phyloP scores from a whole-genome alignment of 495 filamentous ascomycete genomes.

The Neurospora sp. region DNA sequence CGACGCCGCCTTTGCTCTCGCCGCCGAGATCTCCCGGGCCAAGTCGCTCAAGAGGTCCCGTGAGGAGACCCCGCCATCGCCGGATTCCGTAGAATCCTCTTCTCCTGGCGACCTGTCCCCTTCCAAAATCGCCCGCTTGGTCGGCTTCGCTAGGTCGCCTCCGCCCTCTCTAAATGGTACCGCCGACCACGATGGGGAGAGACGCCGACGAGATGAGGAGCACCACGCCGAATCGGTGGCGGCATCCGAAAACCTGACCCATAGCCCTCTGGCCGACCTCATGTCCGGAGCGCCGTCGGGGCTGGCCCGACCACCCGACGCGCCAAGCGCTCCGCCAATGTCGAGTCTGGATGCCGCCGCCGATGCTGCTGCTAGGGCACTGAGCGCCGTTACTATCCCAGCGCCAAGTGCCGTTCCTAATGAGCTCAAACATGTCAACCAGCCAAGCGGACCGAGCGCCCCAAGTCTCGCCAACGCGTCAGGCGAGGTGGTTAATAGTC shows the following conservation, averaged over 20 bases:
- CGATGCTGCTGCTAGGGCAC: constrained; percentile 16
- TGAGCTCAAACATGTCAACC: constrained; percentile 29
- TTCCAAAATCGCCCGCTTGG: constrained; percentile 42
- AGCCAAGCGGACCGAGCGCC: constrained; percentile 29
- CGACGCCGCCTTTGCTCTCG: constrained; percentile 19
- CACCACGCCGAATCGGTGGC: constrained; percentile 26
- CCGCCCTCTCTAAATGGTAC: constrained; percentile 38
- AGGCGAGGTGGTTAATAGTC: constrained; percentile 30
- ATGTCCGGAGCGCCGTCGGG: constrained; percentile 39
- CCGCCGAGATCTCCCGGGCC: constrained; percentile 22
- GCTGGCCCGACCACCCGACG: constrained; percentile 43
- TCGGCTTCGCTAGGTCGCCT: constrained; percentile 35
- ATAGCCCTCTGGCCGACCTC: constrained; percentile 43
- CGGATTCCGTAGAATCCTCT: constrained; percentile 21
- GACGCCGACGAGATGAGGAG: constrained; percentile 36
- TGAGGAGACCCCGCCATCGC: constrained; percentile 34
- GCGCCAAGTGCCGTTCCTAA: constrained; percentile 17
- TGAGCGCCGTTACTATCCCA: constrained; percentile 26
- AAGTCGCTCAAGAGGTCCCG: constrained; percentile 42
- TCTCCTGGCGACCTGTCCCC: constrained; percentile 35
- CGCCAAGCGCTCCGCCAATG: constrained; percentile 26
- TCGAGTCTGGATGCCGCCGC: constrained; percentile 27
- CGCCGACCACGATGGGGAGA: constrained; percentile 47
- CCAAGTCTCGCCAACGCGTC: constrained; percentile 27
- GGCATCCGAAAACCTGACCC: constrained; percentile 43